Evolutionary conservation across 2,329 filamentous ascomycete genomes (phyloP), one percentile per base, ranked within the genome.

Genomic region (Cladosporium oxysporum): DNA sequence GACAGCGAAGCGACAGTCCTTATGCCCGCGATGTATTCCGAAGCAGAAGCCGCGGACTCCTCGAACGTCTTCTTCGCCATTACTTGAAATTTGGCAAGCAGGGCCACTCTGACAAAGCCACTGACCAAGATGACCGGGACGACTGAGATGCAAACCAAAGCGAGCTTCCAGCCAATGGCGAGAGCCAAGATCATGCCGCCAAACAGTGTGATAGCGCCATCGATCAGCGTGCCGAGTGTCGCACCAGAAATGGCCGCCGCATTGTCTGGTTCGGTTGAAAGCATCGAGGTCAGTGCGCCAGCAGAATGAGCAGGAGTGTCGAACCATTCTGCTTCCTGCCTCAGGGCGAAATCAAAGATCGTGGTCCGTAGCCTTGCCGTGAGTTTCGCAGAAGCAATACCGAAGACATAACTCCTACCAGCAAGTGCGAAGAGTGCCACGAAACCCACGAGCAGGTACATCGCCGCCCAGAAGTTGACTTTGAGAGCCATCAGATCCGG

Each of bases 371-470:
- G 77, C 47, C 71, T 70, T 66, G 75, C 69, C 1, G 75, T 72
- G 68, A 79, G 68, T 71, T 80, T 79, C 1, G 74, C 70, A 72
- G 75, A 83, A 2, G 83, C 83, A 3, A 85, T 72, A 12, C 71
- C 68, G 26, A 79, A 80, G 67, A 83, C 86, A 44, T 76, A 79
- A 3, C 78, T 49, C 0, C 79, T 73, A 31, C 83, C 81, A 0
- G 75, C 81, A 11, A 86, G 69, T 0, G 84, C 83, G 3, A 86
- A 78, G 66, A 95, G 86, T 73, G 90, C 86, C 10, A 86, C 73
- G 71, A 86, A 84, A 2, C 87, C 92, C 65, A 96, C 82, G 84
- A 95, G 92, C 66, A 92, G 83, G 71, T 86, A 85, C 83, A 86
- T 86, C 16, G 86, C 76, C 0, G 83, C 78, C 74, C 80, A 85